Evolutionary conservation across 2,329 filamentous ascomycete genomes (phyloP).

Genomic region (Claviceps arundinis): DNA sequence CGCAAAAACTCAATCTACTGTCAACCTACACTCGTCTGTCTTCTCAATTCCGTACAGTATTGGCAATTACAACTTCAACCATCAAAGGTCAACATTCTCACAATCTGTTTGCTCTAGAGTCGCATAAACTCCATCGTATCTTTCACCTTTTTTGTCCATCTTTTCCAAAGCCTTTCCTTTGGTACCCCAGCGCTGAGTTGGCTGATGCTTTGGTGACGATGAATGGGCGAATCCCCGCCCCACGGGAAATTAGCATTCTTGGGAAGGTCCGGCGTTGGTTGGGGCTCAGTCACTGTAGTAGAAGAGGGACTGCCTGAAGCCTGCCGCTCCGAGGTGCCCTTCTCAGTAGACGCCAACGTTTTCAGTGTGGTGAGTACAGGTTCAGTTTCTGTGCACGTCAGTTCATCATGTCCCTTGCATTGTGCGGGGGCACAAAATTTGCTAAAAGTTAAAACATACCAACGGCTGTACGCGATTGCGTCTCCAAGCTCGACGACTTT

Average conservation of each 20-base stretch:
- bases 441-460: neutral
- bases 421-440: neutral
- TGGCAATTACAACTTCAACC: neutral
- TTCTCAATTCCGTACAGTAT: neutral
- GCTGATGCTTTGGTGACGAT: conserved; percentile 20
- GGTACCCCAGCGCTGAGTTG: conserved; percentile 12
- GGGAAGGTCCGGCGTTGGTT: conserved; percentile 12
- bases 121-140: neutral
- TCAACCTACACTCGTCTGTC: neutral
- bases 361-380: conserved; percentile 5
- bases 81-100: neutral
- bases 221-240: conserved; percentile 22
- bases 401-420: neutral
- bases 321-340: conserved; percentile 1
- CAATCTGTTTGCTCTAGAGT: neutral
- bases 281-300: conserved; percentile 1
- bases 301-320: conserved; percentile 8
- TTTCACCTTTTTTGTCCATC: neutral
- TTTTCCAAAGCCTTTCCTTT: conserved; percentile 5
- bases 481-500: neutral
- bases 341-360: conserved; percentile 5
- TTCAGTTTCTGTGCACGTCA: neutral
- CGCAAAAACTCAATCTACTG: neutral
- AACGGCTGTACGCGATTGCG: neutral
- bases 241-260: conserved; percentile 22